These are phyloP conservation scores for Hymenoscyphus scutula DNA, from an alignment of 2,329 filamentous ascomycete genomes.

Conservation along the genomic window DNA sequence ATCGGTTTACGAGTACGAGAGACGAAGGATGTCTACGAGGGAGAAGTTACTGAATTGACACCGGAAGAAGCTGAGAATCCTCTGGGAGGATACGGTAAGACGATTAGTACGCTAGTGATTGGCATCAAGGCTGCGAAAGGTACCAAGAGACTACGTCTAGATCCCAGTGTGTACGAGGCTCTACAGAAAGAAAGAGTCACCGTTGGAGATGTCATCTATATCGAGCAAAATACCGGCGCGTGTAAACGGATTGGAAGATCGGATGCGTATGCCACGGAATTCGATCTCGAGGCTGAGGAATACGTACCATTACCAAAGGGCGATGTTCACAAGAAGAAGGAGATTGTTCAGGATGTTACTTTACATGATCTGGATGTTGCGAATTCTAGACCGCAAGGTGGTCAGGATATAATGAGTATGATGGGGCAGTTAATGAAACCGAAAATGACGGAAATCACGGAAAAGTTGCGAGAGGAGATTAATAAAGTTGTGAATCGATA, in stretches of 20 bases:
- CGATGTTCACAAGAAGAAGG: constrained; percentile 99
- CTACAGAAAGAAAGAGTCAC: constrained; percentile 98
- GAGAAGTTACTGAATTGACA: constrained; percentile 95
- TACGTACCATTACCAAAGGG: constrained; percentile 99
- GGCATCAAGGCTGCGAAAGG: constrained; percentile 93
- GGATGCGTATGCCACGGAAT: constrained; percentile 96
- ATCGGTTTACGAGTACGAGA: constrained; percentile 96
- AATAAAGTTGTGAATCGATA: constrained; percentile 99
- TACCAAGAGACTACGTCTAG: constrained; percentile 94
- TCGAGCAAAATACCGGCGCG: constrained; percentile 96
- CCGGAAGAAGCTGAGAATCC: constrained; percentile 98
- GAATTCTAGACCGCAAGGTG: constrained; percentile 91
- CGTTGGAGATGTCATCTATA: constrained; percentile 97
- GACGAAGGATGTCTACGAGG: constrained; percentile 99
- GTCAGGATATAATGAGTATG: constrained; percentile 99
- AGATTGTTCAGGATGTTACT: constrained; percentile 98
- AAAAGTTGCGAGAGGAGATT: constrained; percentile 92
- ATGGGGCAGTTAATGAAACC: constrained; percentile 99
- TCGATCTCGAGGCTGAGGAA: constrained; percentile 97
- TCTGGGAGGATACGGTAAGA: constrained; percentile 93
- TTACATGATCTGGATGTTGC: constrained; percentile 95
- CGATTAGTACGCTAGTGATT: constrained; percentile 92
- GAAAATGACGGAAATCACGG: constrained; percentile 98
- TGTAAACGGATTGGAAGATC: constrained; percentile 96
- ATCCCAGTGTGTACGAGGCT: constrained; percentile 98